These are phyloP conservation scores for Colletotrichum tanaceti DNA, from an alignment of 2,329 filamentous ascomycete genomes.

Conservation along the genomic window DNA sequence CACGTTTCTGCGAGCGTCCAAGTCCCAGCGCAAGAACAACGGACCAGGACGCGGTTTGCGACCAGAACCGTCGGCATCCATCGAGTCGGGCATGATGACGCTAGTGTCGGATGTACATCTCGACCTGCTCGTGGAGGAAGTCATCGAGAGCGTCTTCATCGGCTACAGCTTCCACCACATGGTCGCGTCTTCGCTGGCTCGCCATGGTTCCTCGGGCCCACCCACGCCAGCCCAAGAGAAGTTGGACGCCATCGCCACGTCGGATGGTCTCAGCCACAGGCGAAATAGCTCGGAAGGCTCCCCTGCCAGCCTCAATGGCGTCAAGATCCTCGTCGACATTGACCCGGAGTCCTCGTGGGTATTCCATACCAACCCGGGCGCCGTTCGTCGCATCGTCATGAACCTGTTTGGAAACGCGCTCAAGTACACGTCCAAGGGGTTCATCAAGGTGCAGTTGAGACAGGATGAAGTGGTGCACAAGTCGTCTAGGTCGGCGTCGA, in stretches of 20 bases:
- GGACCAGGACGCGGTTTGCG: constrained; percentile 26
- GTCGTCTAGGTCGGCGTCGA: constrained; percentile 42
- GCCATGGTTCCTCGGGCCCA: constrained; percentile 46
- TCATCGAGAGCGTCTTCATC: constrained; percentile 54
- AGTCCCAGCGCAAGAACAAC: constrained; percentile 41
- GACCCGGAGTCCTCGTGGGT: constrained; percentile 59
- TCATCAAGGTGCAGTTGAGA: constrained; percentile 53
- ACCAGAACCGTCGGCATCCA: constrained; percentile 27
- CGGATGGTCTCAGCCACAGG: constrained; percentile 26
- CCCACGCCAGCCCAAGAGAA: constrained; percentile 39
- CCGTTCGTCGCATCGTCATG: constrained; percentile 63
- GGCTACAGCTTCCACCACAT: constrained; percentile 52
- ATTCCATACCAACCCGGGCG: constrained; percentile 65
- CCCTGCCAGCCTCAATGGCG: constrained; percentile 42
- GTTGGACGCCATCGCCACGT: constrained; percentile 39
- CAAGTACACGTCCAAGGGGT: constrained; percentile 62
- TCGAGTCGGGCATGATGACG: constrained; percentile 45
- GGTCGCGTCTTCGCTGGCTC: constrained; percentile 46
- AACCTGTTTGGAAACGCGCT: constrained; percentile 65
- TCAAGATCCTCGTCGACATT: constrained; percentile 62
- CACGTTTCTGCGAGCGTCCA: constrained; percentile 43
- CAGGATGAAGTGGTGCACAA: constrained; percentile 41
- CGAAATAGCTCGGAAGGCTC: constrained; percentile 27
- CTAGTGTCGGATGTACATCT: constrained; percentile 50
- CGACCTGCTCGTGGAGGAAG: constrained; percentile 51